Base-by-base conservation (phyloP, 1,284 basidiomycete species). In the Trichosporon sp. region DNA sequence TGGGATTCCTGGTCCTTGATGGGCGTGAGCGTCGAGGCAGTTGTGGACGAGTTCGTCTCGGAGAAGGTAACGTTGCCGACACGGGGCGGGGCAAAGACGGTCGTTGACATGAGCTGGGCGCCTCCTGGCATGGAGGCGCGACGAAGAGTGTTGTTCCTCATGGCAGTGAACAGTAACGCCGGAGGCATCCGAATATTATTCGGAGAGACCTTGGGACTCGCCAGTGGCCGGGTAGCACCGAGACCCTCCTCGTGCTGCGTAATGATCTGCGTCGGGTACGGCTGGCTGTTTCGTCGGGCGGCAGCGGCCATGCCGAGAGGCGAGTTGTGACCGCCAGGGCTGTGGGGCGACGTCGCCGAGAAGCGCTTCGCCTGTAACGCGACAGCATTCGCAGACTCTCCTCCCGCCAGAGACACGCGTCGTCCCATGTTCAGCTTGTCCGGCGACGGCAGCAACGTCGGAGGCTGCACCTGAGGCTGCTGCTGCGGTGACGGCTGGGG, bases 51-150 rank as follows among this genome's bases (percentile, higher is more conserved):
- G 53, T 58, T 58, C 25, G 53, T 15, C 53, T 58, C 53, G 11
- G 53, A 25, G 68, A 69, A 66, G 47, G 44, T 47, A 21, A 56
- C 58, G n/a, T 47, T 32, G 9, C 38, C 38, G 2, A 66, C 65
- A 7, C 80, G 69, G 3, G 80, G 80, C n/a, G 80, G 80, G 0
- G 78, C 80, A 66, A 82, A 81, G 1, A 80, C 77, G 11, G 74
- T 76, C 21, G 77, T 76, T 0, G 79, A 79, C 34, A 80, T 74
- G 25, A 80, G 72, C 71, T 80, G 79, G 2, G 77, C 73, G 0
- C 69, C 73, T 44, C 77, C 76, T 1, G 80, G 80, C 74, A 82
- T 76, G 51, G 76, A 78, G 2, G 80, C 73, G 38, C 80, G 66
- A 31, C 80, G 72, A 13, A 74, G 70, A 3, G 65, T 65, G 70